Evolutionary conservation across 768 basidiomycete genomes (phyloP).

Genomic region (Candolleomyces aberdarensis): DNA sequence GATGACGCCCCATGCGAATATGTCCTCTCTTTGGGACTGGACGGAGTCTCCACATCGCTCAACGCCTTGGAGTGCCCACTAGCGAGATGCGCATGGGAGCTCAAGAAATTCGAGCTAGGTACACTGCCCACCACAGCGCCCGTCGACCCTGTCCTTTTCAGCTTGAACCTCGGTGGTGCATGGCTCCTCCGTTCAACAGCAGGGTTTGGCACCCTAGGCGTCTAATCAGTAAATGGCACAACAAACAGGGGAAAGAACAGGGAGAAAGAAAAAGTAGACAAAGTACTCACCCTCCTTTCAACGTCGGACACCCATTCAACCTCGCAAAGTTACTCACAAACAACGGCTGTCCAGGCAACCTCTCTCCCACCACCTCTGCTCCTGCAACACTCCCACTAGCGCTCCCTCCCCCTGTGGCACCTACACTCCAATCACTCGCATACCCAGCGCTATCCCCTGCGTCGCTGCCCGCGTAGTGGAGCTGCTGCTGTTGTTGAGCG

Average conservation of each 20-base stretch:
- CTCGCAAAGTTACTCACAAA: conserved; percentile 82
- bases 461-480: conserved; percentile 20
- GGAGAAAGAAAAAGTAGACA: not conserved
- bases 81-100: not conserved
- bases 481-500: conserved; percentile 9
- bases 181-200: not conserved
- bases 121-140: not conserved
- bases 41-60: not conserved
- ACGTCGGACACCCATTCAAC: conserved; percentile 61
- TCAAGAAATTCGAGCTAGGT: not conserved
- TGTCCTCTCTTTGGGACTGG: not conserved
- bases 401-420: conserved; percentile 12
- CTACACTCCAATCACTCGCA: conserved; percentile 16
- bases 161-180: not conserved
- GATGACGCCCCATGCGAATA: not conserved
- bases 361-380: conserved; percentile 52
- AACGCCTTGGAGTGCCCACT: not conserved
- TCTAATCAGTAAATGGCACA: not conserved
- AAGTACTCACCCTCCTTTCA: conserved; percentile 24
- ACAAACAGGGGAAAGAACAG: not conserved
- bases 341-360: conserved; percentile 69
- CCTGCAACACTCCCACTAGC: conserved; percentile 13
- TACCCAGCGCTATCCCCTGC: conserved; percentile 27
- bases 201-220: not conserved
- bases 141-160: not conserved